Percentiles rank a stretch among this genome's conserved stretches.
These are phyloP conservation scores for Daphne laureola DNA, from an alignment of 441 rosid genomes.

Conservation along the genomic window DNA sequence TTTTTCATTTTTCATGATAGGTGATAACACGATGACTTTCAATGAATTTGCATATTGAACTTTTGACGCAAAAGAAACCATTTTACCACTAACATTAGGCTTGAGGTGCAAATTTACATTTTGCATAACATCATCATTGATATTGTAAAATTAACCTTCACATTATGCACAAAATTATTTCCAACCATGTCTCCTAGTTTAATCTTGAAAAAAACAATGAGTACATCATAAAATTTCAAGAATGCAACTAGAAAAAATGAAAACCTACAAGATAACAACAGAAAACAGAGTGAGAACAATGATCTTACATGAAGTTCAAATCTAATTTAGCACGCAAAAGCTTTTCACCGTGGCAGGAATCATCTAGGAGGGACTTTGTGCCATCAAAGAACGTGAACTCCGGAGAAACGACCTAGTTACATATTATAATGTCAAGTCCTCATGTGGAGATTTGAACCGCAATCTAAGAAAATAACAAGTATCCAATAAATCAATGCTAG, in stretches of 20 bases:
- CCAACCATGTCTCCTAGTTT: too few species aligned
- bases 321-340: conserved; percentile 96
- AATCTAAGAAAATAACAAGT: too few species aligned
- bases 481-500: too few species aligned
- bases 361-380: conserved; percentile 82
- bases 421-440: not conserved
- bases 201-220: too few species aligned
- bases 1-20: too few species aligned
- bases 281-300: conserved; percentile 4
- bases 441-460: too few species aligned
- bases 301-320: conserved; percentile 91
- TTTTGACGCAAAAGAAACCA: not conserved
- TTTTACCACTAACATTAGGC: not conserved
- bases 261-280: not conserved
- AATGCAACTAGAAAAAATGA: conserved; percentile 3
- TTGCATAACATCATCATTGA: too few species aligned
- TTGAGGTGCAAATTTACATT: too few species aligned
- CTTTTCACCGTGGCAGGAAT: conserved; percentile 79
- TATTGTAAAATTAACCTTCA: too few species aligned
- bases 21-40: too few species aligned
- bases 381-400: conserved; percentile 98
- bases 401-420: conserved; percentile 75
- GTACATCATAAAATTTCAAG: not conserved
- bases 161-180: too few species aligned
- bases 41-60: too few species aligned